Evolutionary conservation across 2,329 filamentous ascomycete species (phyloP).

Genomic region (Alternaria sp.): DNA sequence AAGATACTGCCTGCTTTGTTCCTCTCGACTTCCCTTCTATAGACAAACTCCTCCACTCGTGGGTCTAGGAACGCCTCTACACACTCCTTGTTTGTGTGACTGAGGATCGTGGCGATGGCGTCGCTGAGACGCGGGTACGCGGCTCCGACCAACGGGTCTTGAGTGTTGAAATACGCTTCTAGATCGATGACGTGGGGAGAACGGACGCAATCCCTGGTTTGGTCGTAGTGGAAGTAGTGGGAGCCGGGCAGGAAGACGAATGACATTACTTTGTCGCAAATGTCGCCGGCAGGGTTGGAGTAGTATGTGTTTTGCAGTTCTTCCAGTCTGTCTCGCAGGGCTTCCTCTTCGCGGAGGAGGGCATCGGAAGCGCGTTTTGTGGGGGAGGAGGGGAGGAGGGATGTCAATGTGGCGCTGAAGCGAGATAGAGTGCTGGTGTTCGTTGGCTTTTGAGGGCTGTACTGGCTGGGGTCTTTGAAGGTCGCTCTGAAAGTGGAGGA

Average conservation of each 20-base stretch:
- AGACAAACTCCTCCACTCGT: constrained; percentile 14
- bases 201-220: background rate
- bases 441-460: background rate
- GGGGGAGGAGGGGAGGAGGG: background rate
- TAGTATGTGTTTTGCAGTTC: constrained; percentile 8
- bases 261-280: constrained; percentile 10
- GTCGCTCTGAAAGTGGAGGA: constrained; percentile 10
- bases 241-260: background rate
- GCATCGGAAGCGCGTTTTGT: background rate
- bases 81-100: constrained; percentile 14
- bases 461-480: constrained; percentile 2
- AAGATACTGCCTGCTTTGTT: background rate
- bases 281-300: constrained; percentile 7
- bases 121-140: constrained; percentile 20
- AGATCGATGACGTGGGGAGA: constrained; percentile 11
- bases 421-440: background rate
- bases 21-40: constrained; percentile 12
- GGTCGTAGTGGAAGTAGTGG: background rate
- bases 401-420: background rate
- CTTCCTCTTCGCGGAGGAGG: background rate
- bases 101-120: constrained; percentile 22
- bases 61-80: constrained; percentile 20
- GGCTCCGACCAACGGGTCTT: background rate
- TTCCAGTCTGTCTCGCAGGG: background rate
- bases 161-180: background rate